Base-by-base conservation (phyloP, 345 rosid species). In the Moricandia arvensis region DNA sequence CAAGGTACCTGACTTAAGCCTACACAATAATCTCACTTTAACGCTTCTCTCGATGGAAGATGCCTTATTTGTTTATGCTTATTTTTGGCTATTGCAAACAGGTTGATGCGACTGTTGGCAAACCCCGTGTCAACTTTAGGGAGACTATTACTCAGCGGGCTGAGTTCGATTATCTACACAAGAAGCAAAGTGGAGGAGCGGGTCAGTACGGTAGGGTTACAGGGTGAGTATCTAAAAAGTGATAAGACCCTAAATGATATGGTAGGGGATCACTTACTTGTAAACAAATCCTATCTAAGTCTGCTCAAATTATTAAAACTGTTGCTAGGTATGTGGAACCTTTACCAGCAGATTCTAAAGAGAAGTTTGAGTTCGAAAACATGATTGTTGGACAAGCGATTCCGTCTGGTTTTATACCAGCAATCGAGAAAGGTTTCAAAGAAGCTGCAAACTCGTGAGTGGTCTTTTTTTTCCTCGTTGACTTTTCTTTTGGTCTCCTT, bases 361-460 rank as follows among this genome's bases (percentile, higher is more conserved):
- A 82, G 47, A 93, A 96, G 82, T 91, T 96, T 58, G 97, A 91
- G 80, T 96, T 96, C 66, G 98, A 93, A 65, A 96, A 96, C 82
- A 85, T 89, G 90, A 81, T 96, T 2, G 94, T 93, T 30, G 98
- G 99, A 78, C 99, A 96, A 81, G 97, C 89, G 71, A 86, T 96
- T 81, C 99, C 98, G 26, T 93, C 99, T 63, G 87, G 82, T 74
- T 96, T 88, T 62, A 91, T 96, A 26, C 97, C 98, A 74, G 93
- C 98, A 31, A 96, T 96, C 67, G 99, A 93, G 83, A 96, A 96
- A 82, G 99, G 98, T 66, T 96, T 96, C 66, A 93, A 81, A 81
- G 99, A 96, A 87, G 99, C 98, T 73, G 96, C 95, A 78, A 96
- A 96, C 80, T 89, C 96, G 99, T 96, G 74, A 84, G 97, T 85